Conservation (phyloP, 2,329 filamentous ascomycete genomes). For the Epicoccum nigrum region DNA sequence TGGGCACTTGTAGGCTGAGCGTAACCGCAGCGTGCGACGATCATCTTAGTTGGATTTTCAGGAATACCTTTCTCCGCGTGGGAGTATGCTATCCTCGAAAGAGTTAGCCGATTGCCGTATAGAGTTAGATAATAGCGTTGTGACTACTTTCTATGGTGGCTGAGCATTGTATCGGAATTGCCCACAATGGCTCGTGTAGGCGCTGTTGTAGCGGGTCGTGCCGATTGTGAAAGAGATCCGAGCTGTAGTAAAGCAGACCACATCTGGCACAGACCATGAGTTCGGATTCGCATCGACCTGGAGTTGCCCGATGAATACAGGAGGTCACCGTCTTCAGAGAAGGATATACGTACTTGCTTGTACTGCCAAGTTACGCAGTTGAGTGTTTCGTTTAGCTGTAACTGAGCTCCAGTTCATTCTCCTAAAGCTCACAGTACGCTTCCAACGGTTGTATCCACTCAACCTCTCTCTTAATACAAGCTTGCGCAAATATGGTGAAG, state of each 20-base stretch:
- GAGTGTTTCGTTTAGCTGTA: no score
- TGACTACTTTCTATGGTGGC: neutral
- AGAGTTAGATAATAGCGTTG: no score
- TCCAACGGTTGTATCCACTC: neutral
- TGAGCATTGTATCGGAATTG: neutral
- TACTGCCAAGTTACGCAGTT: no score
- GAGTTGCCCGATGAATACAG: neutral
- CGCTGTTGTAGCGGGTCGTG: conserved; percentile 1
- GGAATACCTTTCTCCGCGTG: neutral
- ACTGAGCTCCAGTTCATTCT: no score
- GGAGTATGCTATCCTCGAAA: neutral
- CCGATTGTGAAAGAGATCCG: neutral
- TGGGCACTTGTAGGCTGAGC: conserved; percentile 3
- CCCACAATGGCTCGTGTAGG: neutral
- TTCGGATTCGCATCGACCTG: conserved; percentile 3
- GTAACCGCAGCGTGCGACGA: neutral
- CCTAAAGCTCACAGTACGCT: no score
- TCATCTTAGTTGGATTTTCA: neutral
- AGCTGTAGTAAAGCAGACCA: conserved; percentile 1
- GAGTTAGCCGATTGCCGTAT: no score
- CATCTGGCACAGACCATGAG: conserved; percentile 13
- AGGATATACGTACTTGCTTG: neutral
- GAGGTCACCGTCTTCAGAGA: neutral
- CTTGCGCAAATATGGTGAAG: neutral
- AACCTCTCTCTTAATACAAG: neutral